These are phyloP conservation scores for Aspergillus sp. DNA, from an alignment of 2,329 filamentous ascomycete genomes.

Conservation along the genomic window DNA sequence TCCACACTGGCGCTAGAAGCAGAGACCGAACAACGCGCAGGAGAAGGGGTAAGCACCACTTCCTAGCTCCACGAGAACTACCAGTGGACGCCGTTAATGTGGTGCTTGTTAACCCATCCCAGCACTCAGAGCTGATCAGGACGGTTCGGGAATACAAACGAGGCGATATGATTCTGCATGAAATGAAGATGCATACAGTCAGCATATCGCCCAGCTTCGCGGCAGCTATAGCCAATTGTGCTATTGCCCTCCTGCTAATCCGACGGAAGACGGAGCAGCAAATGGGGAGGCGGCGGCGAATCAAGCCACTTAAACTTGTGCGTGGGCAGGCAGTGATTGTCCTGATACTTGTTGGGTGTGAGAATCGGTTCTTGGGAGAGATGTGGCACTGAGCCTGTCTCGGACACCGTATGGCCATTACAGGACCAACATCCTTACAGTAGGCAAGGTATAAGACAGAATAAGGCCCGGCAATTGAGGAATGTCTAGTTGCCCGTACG, in stretches of 20 bases:
- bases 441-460: no score
- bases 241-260: neutral
- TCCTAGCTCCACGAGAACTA: neutral
- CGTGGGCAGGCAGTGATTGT: neutral
- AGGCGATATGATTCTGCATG: neutral
- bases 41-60: constrained; percentile 2
- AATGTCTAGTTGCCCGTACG: no score
- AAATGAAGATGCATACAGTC: neutral
- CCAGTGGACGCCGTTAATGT: neutral
- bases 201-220: neutral
- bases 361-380: no score
- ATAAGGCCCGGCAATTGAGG: no score
- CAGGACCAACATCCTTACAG: no score
- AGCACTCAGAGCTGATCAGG: neutral
- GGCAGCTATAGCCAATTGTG: neutral
- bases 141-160: neutral
- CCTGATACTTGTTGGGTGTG: no score
- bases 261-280: neutral
- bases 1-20: no score
- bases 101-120: neutral
- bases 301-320: no score
- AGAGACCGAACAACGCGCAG: neutral
- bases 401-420: no score
- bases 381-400: no score
- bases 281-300: no score